Percentiles rank a stretch among this genome's conserved stretches.
These are phyloP conservation scores for Didymella segeticola DNA, from an alignment of 2,329 filamentous ascomycete genomes.

Conservation along the genomic window DNA sequence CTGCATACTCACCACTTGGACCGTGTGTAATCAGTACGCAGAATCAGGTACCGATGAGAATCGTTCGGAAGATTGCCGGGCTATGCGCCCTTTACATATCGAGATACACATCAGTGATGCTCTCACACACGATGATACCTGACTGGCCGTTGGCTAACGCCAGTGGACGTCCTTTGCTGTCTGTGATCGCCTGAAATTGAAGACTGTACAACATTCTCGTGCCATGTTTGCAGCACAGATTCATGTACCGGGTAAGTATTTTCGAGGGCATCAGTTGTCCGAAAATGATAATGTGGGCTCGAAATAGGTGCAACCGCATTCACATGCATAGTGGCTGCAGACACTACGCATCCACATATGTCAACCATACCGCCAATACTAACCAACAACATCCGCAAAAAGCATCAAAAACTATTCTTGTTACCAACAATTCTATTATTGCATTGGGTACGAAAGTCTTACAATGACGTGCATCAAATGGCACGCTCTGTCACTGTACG, in stretches of 20 bases:
- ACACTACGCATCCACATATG: constrained; percentile 6
- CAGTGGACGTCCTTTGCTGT: not conserved
- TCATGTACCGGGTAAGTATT: not conserved
- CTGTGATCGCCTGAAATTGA: not conserved
- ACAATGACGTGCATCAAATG: not conserved
- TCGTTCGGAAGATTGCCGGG: not conserved
- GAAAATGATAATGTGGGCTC: not conserved
- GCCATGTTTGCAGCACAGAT: too few relatives aligned
- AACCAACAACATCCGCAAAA: not conserved
- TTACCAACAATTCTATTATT: not conserved
- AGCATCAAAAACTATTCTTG: not conserved
- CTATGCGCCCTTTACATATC: not conserved
- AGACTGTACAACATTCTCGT: not conserved
- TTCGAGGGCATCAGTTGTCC: too few relatives aligned
- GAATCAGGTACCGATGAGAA: not conserved
- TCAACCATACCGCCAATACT: not conserved
- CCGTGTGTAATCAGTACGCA: not conserved
- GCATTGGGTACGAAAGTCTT: not conserved
- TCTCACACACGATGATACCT: not conserved
- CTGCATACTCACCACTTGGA: not conserved
- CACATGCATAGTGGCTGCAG: not conserved
- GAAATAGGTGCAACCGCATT: constrained; percentile 2
- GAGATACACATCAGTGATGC: not conserved
- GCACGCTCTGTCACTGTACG: not conserved
- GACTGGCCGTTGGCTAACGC: not conserved